Conservation (phyloP, 179 eudicot species). For the Patellifolia procumbens region DNA sequence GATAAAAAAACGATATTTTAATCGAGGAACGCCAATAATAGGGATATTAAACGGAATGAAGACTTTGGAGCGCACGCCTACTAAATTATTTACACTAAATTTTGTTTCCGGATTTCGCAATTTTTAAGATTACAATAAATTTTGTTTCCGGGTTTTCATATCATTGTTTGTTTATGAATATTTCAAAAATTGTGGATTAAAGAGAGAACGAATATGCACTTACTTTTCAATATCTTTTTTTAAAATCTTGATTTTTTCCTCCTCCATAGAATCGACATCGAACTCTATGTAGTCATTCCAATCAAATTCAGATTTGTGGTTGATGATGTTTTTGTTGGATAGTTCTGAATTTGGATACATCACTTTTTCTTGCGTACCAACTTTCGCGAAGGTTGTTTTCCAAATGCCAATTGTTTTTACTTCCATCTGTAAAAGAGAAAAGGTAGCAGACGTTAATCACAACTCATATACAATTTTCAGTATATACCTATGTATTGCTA, state of each 20-base stretch:
- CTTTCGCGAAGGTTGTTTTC: slow-evolving; percentile 14
- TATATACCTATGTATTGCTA: too few species aligned
- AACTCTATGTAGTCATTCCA: slow-evolving; percentile 6
- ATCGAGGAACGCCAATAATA: too few species aligned
- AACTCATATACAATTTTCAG: neutral
- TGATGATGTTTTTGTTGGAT: slow-evolving; percentile 5
- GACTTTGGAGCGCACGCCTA: too few species aligned
- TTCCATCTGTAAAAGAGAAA: slow-evolving; percentile 12
- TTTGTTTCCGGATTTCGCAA: too few species aligned
- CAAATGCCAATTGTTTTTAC: slow-evolving; percentile 10
- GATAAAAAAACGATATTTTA: too few species aligned
- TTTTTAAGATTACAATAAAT: too few species aligned
- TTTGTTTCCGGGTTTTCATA: too few species aligned
- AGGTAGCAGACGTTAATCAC: neutral
- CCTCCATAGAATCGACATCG: neutral
- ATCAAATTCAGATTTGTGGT: slow-evolving; percentile 10
- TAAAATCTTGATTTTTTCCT: neutral
- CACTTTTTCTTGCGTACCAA: neutral
- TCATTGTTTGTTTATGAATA: too few species aligned
- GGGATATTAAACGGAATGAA: too few species aligned
- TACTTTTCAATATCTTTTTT: neutral
- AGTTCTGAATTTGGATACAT: slow-evolving; percentile 17
- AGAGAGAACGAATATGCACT: neutral
- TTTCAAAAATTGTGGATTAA: too few species aligned
- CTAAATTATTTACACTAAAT: too few species aligned